Evolutionary conservation across 1,284 basidiomycete genomes (phyloP), one percentile per base, ranked within the genome.

Genomic region (Phenoliferia sp.): DNA sequence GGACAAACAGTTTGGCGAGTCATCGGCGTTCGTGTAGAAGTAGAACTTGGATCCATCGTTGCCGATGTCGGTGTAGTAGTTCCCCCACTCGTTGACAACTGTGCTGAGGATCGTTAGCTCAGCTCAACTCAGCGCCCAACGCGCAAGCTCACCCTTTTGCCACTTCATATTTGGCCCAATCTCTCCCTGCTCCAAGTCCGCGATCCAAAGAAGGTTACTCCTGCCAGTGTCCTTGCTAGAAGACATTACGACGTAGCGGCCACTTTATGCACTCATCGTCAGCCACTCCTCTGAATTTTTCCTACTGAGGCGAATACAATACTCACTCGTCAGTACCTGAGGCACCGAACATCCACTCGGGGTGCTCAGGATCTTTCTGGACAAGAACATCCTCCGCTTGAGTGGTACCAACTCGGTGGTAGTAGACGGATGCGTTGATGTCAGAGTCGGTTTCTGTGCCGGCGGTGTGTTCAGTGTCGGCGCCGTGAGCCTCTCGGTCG

Each of bases 121-220:
- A 58, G 56, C 28, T 12, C 10, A 19, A 15, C 17, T 31, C 60
- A 61, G 31, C 28, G 19, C 35, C 48, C 60, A 69, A 3, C 65
- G 54, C 54, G 39, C 12, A 22, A 52, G 19, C 48, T 19, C 48
- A 52, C 48, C 48, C 44, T 74, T 69, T 50, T 65, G 36, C 72
- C 75, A 70, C 68, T 71, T 67, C 62, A 73, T 68, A n/a, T 72
- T 57, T n/a, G 59, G 81, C 75, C 90, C 84, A 69, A 73, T 70
- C 44, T 70, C 55, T 56, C 82, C 82, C 7, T 84, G 80, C 58
- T 84, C 76, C 15, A 90, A 80, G 74, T 90, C 86, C 2, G 87
- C 84, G 52, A 90, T 81, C 88, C 89, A 90, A 1, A 90, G 77
- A n/a, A 85, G 77, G 74, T 88, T 87, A 84, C 88, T 90, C 72